Conservation (phyloP, 768 basidiomycete genomes). For the Tulasnella sp. region DNA sequence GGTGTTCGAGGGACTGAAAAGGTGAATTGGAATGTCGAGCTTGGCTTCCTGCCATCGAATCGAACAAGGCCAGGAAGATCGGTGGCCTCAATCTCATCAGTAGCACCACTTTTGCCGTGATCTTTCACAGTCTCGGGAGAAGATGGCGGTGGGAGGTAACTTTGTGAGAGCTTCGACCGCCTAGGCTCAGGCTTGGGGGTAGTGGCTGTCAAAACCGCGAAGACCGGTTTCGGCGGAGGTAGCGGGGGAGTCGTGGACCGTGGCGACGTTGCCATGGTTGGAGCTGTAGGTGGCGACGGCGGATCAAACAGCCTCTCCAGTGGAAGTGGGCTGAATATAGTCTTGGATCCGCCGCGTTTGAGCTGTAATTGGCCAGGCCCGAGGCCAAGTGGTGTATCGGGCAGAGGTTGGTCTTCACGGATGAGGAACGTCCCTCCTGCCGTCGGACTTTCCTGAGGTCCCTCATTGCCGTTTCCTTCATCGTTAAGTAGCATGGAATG, state of each 20-base stretch:
- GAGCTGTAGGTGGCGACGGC: constrained; percentile 58
- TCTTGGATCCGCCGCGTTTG: constrained; percentile 39
- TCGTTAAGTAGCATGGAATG: constrained; percentile 11
- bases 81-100: constrained; percentile 40
- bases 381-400: constrained; percentile 56
- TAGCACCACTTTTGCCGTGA: background rate
- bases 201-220: constrained; percentile 23
- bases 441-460: constrained; percentile 26
- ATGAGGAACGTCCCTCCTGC: constrained; percentile 64
- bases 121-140: constrained; percentile 14
- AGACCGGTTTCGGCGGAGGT: constrained; percentile 19
- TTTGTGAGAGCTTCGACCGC: constrained; percentile 19
- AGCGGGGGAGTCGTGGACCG: constrained; percentile 17
- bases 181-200: constrained; percentile 22
- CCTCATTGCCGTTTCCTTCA: constrained; percentile 23
- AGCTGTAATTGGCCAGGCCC: constrained; percentile 33
- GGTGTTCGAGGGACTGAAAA: constrained; percentile 44
- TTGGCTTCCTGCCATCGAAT: constrained; percentile 36
- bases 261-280: constrained; percentile 15
- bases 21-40: constrained; percentile 56
- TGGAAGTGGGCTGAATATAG: constrained; percentile 80
- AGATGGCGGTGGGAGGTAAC: constrained; percentile 10
- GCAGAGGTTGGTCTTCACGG: constrained; percentile 52
- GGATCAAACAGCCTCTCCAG: constrained; percentile 92
- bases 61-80: constrained; percentile 39